Base-by-base conservation (phyloP, 495 filamentous ascomycete species). In the Cryomyces minteri region DNA sequence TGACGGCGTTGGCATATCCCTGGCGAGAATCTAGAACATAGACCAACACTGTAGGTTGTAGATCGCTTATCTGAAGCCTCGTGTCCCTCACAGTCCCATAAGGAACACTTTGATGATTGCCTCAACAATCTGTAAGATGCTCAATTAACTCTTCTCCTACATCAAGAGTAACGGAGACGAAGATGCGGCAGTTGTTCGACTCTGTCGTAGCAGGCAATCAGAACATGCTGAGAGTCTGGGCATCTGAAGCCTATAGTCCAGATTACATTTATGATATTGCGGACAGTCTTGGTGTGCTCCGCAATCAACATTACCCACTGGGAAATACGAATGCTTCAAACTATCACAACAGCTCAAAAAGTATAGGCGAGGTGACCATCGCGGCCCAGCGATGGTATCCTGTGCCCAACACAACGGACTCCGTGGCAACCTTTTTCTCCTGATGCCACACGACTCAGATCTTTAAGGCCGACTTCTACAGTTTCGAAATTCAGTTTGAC, bases 201-300 rank as follows among this genome's bases (percentile, higher is more conserved):
- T 67, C 72, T 0, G 71, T 71, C 4, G 58, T 72, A 4, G 70
- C 62, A 6, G 76, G 70, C 4, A 74, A 79, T 45, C 75, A 79
- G 54, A 82, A 82, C 53, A 80, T 82, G 77, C 67, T 82, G 4
- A 71, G 78, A 1, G 71, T 80, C 8, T 82, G 77, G 78, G 63
- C 74, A 3, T 73, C 70, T 8, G 75, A 77, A 12, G 69, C 72
- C 2, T 82, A 81, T 49, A 63, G 69, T n/a, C 74, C 73, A 1
- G 78, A 80, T 53, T 80, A 76, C 44, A 77, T 82, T 43, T 81
- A 77, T 50, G 76, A 82, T 48, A 58, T 80, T 11, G 77, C 76
- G 5, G 78, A 82, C 49, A 70, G 80, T 54, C 62, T 66, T 48
- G 59, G 58, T 6, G 67, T 82, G 43, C 70, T 77, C 6, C 70